Evolutionary conservation across 176 grass and related monocot genomes (phyloP), one percentile per base, ranked within the genome.

Genomic region (Oryza glumipatula): DNA sequence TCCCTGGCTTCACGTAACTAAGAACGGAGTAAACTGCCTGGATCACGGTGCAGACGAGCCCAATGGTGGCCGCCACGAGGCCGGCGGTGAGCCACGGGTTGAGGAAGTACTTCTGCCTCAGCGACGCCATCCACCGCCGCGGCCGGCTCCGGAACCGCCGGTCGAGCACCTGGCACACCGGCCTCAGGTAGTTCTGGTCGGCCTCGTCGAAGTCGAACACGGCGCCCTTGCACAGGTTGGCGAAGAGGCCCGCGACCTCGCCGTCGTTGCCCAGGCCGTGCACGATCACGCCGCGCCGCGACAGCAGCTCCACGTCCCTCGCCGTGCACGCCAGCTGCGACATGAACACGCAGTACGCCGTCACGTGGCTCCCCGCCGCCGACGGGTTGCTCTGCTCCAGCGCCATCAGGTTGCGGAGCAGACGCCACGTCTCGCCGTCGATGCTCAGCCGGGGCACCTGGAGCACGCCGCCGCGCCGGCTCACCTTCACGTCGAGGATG

Each of bases 301-400:
- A 23, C 5, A 86, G 19, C 0, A 72, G 76, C 19, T 47, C 84
- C 4, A 86, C 67, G 67, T 65, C 76, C 26, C 1, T 14, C 0
- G 16, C 1, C 6, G 35, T 78, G 51, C 48, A 65, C 5, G 76
- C 67, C 11, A 86, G 0, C 84, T 79, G 76, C 1, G 76, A 86
- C 66, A 86, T 65, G 84, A 86, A 86, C 15, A 86, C 5, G 19
- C 84, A 86, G 67, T 79, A 86, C 1, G 84, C 75, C 7, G 67
- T 86, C 24, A 85, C 75, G 19, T 79, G 16, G 11, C 52, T 72
- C 24, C 67, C 67, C 2, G n/a, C 17, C 14, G 16, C 4, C 65
- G 16, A 17, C 11, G 67, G 24, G 76, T 72, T 86, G 7, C 33
- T 7, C 51, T 78, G 36, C 83, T 85, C 83, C 35, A 78, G 66